phyloP scores from a whole-genome alignment of 106 monocot genomes.

The Phalaenopsis equestris region DNA sequence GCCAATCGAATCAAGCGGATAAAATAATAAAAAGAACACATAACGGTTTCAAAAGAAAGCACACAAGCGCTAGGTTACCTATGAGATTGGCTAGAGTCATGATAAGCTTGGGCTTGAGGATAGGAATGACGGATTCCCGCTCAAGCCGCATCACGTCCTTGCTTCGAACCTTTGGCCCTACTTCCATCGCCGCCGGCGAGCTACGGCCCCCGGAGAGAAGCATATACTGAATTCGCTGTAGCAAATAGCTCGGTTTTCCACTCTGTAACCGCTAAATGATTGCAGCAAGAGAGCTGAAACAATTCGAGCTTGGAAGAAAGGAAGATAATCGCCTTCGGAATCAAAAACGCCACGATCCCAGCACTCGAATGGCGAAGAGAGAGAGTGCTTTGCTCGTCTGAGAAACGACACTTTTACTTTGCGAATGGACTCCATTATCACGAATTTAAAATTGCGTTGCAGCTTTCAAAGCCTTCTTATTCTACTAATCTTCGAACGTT shows the following conservation, averaged over 20 bases:
- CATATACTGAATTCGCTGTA: not conserved
- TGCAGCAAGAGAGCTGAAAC: not conserved
- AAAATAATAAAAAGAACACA: not conserved
- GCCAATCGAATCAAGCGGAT: not conserved
- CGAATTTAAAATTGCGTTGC: no score
- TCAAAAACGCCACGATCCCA: not conserved
- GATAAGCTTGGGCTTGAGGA: slow-evolving; percentile 80
- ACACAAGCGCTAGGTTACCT: slow-evolving; percentile 25
- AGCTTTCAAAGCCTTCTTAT: no score
- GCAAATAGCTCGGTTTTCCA: not conserved
- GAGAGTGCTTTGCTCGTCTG: not conserved
- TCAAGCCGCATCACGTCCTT: slow-evolving; percentile 75
- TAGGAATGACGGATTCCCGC: slow-evolving; percentile 73
- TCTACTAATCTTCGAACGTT: no score
- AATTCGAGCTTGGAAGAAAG: not conserved
- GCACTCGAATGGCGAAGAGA: not conserved
- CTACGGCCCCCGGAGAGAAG: not conserved
- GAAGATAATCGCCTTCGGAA: not conserved
- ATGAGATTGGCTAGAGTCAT: slow-evolving; percentile 75
- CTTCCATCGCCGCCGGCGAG: not conserved
- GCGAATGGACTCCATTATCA: no score
- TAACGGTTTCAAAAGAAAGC: not conserved
- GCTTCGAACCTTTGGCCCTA: slow-evolving; percentile 13
- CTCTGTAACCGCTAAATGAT: not conserved
- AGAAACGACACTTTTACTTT: not conserved